Conservation (phyloP, 192 early-diverging fungal species). For the Backusella circina region DNA sequence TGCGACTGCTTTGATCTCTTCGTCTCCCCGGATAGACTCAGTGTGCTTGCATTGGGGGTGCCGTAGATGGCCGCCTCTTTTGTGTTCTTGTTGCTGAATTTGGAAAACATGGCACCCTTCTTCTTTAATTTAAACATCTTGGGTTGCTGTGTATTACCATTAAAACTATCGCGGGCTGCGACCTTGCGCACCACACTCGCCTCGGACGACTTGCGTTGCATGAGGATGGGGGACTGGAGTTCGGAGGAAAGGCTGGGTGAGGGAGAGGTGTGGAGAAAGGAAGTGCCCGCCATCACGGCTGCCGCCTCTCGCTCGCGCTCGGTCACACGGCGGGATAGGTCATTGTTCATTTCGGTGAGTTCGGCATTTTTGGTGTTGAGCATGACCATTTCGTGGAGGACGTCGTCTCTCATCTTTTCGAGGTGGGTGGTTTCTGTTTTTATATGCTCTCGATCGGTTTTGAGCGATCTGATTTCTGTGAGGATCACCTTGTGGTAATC, state of each 20-base stretch:
- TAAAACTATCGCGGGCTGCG: conserved; percentile 33
- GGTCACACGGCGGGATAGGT: conserved; percentile 39
- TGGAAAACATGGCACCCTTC: conserved; percentile 39
- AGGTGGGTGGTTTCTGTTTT: conserved; percentile 41
- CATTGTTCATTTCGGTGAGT: conserved; percentile 52
- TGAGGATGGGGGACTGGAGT: not conserved
- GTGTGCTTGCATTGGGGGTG: not conserved
- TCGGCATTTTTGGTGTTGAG: conserved; percentile 53
- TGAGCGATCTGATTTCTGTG: conserved; percentile 42
- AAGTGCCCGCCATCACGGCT: conserved; percentile 37
- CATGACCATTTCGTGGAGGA: conserved; percentile 47
- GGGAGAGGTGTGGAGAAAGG: conserved; percentile 22
- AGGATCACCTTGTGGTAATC: conserved; percentile 43
- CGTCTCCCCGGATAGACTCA: not conserved
- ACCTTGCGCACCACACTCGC: conserved; percentile 18
- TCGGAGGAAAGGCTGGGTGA: conserved; percentile 25
- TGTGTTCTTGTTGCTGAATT: conserved; percentile 12
- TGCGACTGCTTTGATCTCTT: not conserved
- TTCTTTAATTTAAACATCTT: conserved; percentile 58
- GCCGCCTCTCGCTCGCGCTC: conserved; percentile 35
- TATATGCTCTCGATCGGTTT: conserved; percentile 42
- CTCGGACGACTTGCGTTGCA: conserved; percentile 22
- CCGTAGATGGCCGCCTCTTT: not conserved
- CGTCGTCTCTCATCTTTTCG: conserved; percentile 43
- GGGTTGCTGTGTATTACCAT: conserved; percentile 31